Percentiles rank a stretch among this genome's conserved stretches.
phyloP scores from a whole-genome alignment of 2,329 filamentous ascomycete genomes.

The Hansfordia pulvinata region DNA sequence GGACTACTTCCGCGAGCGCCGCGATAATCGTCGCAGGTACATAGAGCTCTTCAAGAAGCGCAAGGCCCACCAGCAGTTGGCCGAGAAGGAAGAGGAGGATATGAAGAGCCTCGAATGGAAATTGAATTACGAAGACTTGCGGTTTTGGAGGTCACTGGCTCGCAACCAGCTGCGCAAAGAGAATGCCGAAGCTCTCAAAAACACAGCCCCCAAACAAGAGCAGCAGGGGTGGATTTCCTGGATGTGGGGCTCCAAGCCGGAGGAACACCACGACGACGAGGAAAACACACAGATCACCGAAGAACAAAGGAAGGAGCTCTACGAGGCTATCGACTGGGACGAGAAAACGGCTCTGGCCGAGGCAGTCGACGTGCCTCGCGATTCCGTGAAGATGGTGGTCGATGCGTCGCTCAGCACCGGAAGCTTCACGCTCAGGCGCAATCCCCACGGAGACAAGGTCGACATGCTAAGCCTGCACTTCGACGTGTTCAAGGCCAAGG shows the following conservation, averaged over 20 bases:
- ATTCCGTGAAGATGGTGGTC: constrained; percentile 84
- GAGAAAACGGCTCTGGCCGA: constrained; percentile 86
- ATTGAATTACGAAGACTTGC: constrained; percentile 82
- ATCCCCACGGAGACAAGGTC: constrained; percentile 60
- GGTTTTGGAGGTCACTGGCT: constrained; percentile 92
- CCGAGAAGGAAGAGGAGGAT: constrained; percentile 56
- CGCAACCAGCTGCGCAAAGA: constrained; percentile 93
- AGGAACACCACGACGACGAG: constrained; percentile 41
- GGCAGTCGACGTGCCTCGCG: constrained; percentile 76
- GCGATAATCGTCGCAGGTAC: constrained; percentile 79
- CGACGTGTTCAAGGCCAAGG: constrained; percentile 84
- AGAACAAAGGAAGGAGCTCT: constrained; percentile 89
- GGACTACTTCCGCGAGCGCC: constrained; percentile 85
- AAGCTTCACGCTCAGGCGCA: constrained; percentile 85
- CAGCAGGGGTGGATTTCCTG: constrained; percentile 85
- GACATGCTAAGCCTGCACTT: constrained; percentile 89
- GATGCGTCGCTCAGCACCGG: constrained; percentile 90
- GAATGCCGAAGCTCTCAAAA: constrained; percentile 76
- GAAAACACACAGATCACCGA: constrained; percentile 86
- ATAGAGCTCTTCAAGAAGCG: constrained; percentile 95
- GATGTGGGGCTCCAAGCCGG: constrained; percentile 73
- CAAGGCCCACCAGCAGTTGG: constrained; percentile 60
- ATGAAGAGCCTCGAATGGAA: constrained; percentile 73
- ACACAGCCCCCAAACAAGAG: constrained; percentile 36
- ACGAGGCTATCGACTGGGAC: constrained; percentile 96